Base-by-base conservation (phyloP, 2,329 filamentous ascomycete genomes). In the Paramyrothecium sp. region DNA sequence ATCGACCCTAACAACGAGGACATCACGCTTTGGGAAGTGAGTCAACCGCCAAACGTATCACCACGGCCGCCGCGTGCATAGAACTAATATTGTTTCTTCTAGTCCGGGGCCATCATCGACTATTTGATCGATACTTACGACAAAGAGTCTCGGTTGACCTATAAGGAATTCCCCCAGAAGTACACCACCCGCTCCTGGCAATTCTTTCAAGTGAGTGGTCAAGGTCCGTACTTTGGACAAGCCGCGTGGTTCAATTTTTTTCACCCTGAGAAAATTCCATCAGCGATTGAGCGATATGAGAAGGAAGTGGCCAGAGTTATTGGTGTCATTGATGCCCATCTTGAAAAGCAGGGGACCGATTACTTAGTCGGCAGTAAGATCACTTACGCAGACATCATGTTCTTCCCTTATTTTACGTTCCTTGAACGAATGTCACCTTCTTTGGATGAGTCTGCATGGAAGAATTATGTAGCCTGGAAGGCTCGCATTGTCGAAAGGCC, bases 221-320 rank as follows among this genome's bases (percentile, higher is more conserved):
- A 79, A 62, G 78, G 75, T 0, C 77, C 77, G 0, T 81, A 79
- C 61, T 80, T 67, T 49, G 78, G 78, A 3, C 74, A 80, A 60
- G 59, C 58, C 2, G 61, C 55, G 8, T 75, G 74, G 72, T 79
- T 80, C 65, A 48, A 23, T 16, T 55, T 61, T 1, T 68, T 69
- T 13, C 73, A 77, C 59, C 54, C 65, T 0, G 79, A 82, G 64
- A 53, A 56, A 3, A 4, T 83, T 7, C 71, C 70, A 1, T 75
- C 69, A 7, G 81, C 77, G 11, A 69, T 78, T 20, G 72, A 77
- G 16, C 70, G 80, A 8, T 84, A 83, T 66, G 61, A 61, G 13
- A 72, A 75, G 10, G 78, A 84, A 65, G 70, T 78, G n/a, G 68
- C 71, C 17, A 73, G 81, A 7, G 73, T 83, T 2, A 70, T 74